phyloP scores from a whole-genome alignment of 805 yeast genomes.

The Hemisphaericaspora nanyangensis region DNA sequence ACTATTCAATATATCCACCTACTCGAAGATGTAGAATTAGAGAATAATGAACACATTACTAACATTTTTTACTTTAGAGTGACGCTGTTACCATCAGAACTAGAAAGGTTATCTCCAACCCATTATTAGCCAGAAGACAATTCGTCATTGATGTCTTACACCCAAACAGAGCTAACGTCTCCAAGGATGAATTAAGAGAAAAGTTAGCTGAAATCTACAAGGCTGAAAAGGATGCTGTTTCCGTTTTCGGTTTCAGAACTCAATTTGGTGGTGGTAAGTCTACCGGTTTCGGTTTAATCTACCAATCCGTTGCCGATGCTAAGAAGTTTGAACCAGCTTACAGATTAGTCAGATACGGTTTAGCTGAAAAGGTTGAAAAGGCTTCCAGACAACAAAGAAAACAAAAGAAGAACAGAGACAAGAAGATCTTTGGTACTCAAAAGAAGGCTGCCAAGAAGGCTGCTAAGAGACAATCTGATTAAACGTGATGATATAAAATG shows the following conservation, averaged over 20 bases:
- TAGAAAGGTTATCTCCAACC: conserved; percentile 98
- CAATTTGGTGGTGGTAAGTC: conserved; percentile 99
- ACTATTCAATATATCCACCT: too few species aligned
- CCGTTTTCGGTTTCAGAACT: conserved; percentile 99
- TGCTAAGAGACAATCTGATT: conserved; percentile 88
- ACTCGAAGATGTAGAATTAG: too few species aligned
- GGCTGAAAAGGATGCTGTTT: conserved; percentile 88
- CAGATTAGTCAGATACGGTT: conserved; percentile 99
- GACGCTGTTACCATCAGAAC: conserved; percentile 99
- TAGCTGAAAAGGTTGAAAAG: conserved; percentile 94
- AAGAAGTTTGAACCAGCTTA: conserved; percentile 98
- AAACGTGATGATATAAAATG: conserved; percentile 20
- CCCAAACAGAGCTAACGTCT: conserved; percentile 98
- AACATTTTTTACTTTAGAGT: conserved; percentile 49
- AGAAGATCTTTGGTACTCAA: conserved; percentile 99
- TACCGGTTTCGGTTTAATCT: conserved; percentile 97
- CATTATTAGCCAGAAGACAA: conserved; percentile 98
- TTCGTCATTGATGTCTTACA: conserved; percentile 99
- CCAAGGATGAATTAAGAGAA: conserved; percentile 99
- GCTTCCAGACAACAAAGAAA: conserved; percentile 99
- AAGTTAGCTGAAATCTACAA: conserved; percentile 84
- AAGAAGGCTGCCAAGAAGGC: conserved; percentile 88
- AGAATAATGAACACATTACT: too few species aligned
- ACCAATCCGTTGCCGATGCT: conserved; percentile 97
- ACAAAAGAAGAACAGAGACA: conserved; percentile 99